Conservation (phyloP, 176 grass and related monocot genomes). For the Rhynchospora breviuscula region DNA sequence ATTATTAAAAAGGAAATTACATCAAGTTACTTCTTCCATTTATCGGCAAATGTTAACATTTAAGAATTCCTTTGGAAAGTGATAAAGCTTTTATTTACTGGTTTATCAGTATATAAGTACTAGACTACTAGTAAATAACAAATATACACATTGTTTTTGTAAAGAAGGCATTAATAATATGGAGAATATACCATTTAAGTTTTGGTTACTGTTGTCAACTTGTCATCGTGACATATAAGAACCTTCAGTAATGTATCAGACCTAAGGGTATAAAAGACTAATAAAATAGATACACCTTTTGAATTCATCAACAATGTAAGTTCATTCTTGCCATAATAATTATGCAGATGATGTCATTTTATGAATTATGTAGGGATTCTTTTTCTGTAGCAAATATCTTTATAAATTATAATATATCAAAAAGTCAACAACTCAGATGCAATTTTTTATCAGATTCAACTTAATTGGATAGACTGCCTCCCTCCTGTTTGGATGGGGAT, state of each 20-base stretch:
- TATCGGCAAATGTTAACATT: not conserved
- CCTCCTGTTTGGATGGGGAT: not conserved
- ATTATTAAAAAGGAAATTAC: not conserved
- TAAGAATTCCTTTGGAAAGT: not conserved
- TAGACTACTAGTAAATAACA: not conserved
- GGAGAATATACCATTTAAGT: not conserved
- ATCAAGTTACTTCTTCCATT: not conserved
- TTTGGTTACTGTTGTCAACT: not conserved
- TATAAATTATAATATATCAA: not conserved
- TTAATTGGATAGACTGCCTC: not conserved
- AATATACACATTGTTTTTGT: not conserved
- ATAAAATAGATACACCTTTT: not conserved
- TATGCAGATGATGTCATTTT: not conserved
- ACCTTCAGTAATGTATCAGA: not conserved
- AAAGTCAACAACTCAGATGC: not conserved
- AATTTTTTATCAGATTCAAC: not conserved
- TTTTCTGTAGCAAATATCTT: not conserved
- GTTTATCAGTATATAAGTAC: not conserved
- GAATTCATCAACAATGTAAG: not conserved
- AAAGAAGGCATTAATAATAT: not conserved
- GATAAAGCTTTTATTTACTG: not conserved
- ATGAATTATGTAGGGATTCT: too few relatives aligned
- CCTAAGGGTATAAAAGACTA: not conserved
- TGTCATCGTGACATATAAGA: not conserved
- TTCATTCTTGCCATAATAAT: not conserved